A percentile compares a stretch with the other conserved stretches of the same genome.
phyloP scores from a whole-genome alignment of 192 early-diverging fungal genomes.

The Podochytrium sp. region DNA sequence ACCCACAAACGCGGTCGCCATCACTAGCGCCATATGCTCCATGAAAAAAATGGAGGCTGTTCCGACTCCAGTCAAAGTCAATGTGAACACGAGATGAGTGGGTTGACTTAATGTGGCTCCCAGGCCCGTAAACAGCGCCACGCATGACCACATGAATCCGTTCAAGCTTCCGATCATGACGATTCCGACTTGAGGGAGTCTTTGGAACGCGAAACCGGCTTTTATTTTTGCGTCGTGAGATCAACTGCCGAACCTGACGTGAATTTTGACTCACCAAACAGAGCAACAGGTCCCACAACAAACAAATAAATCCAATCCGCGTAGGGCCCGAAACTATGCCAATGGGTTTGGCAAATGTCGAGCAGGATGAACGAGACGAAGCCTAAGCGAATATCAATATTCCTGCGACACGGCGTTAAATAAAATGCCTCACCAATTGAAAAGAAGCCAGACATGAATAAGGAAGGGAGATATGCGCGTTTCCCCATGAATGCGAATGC shows the following conservation, averaged over 20 bases:
- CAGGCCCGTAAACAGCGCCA: slow-evolving; percentile 31
- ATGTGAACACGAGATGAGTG: slow-evolving; percentile 25
- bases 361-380: slow-evolving; percentile 7
- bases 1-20: slow-evolving; percentile 26
- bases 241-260: too few relatives aligned
- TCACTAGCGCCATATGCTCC: slow-evolving; percentile 28
- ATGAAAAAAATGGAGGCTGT: slow-evolving; percentile 24
- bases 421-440: slow-evolving; percentile 4
- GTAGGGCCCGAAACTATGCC: slow-evolving; percentile 31
- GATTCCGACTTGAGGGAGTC: slow-evolving; percentile 5
- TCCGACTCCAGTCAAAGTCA: slow-evolving; percentile 8
- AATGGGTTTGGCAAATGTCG: slow-evolving; percentile 26
- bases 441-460: slow-evolving; percentile 29
- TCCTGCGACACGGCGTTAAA: not conserved
- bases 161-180: slow-evolving; percentile 13
- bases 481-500: slow-evolving; percentile 31
- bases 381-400: slow-evolving; percentile 14
- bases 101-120: slow-evolving; percentile 1
- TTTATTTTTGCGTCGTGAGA: not conserved
- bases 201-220: slow-evolving; percentile 20
- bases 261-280: not conserved
- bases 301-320: slow-evolving; percentile 35
- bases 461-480: slow-evolving; percentile 21
- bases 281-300: not conserved
- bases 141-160: slow-evolving; percentile 20